Conservation (phyloP, 768 basidiomycete species). For the Boletus fagicola region DNA sequence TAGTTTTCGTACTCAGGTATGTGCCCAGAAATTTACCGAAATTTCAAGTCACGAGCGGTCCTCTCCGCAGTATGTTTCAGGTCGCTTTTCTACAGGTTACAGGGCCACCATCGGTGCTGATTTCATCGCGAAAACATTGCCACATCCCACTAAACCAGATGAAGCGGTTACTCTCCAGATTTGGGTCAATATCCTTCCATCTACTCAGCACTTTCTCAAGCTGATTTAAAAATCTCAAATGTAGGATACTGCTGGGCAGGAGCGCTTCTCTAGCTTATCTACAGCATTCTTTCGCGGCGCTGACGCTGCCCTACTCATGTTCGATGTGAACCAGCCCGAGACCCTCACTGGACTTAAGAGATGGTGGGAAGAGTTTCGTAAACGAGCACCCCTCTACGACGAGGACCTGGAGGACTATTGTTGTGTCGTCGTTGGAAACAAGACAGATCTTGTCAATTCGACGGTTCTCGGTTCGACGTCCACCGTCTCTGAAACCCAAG, state of each 20-base stretch:
- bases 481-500: conserved; percentile 41
- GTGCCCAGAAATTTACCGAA: conserved; percentile 17
- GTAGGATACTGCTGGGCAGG: conserved; percentile 85
- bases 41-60: background rate
- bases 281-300: conserved; percentile 84
- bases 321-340: conserved; percentile 68
- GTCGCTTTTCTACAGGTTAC: conserved; percentile 73
- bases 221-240: conserved; percentile 6
- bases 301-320: conserved; percentile 79
- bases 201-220: background rate
- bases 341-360: conserved; percentile 57
- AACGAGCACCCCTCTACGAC: conserved; percentile 62
- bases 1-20: conserved; percentile 69
- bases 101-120: conserved; percentile 88
- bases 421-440: conserved; percentile 74
- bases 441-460: conserved; percentile 53
- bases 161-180: conserved; percentile 69
- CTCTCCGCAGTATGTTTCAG: conserved; percentile 64
- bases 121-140: conserved; percentile 75
- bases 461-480: conserved; percentile 16
- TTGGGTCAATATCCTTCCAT: conserved; percentile 43
- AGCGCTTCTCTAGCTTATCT: conserved; percentile 81
- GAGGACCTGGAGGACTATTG: conserved; percentile 64
- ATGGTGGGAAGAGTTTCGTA: conserved; percentile 81
- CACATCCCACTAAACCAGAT: conserved; percentile 52